Evolutionary conservation across 2,329 filamentous ascomycete species (phyloP).

Genomic region (Plenodomus tracheiphilus): DNA sequence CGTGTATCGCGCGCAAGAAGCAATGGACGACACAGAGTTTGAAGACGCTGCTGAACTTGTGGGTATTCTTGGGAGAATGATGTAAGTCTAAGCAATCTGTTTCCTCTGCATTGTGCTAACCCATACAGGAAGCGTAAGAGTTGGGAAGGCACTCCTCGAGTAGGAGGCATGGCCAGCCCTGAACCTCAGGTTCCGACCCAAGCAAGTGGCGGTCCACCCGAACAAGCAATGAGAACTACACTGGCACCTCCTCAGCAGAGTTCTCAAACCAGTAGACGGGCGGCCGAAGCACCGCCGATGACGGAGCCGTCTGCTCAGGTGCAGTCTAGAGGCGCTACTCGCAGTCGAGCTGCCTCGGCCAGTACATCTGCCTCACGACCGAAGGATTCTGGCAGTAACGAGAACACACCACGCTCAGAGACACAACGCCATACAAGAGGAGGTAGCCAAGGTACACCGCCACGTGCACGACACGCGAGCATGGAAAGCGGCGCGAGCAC

Average conservation of each 20-base stretch:
- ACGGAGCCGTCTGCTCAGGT: conserved; percentile 21
- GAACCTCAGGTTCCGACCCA: conserved; percentile 26
- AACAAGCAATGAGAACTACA: conserved; percentile 9
- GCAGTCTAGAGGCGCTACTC: conserved; percentile 19
- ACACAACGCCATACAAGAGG: conserved; percentile 27
- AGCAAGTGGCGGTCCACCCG: conserved; percentile 11
- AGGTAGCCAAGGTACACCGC: conserved; percentile 39
- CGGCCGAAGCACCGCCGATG: conserved; percentile 32
- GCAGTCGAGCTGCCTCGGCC: conserved; percentile 36
- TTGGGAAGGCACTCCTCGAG: conserved; percentile 43
- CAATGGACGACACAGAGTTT: conserved; percentile 95
- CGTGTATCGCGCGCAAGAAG: conserved; percentile 87
- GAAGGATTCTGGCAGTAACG: conserved; percentile 25
- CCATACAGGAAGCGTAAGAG: conserved; percentile 57
- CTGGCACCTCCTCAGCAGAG: conserved; percentile 22
- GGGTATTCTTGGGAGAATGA: conserved; percentile 82
- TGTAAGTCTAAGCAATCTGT: conserved; percentile 43
- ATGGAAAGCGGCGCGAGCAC: conserved; percentile 37
- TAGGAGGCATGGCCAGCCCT: conserved; percentile 37
- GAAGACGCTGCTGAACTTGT: conserved; percentile 88
- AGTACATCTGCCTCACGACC: conserved; percentile 27
- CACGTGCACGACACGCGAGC: conserved; percentile 34
- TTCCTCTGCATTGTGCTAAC: not conserved
- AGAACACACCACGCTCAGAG: conserved; percentile 31
- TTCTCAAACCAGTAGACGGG: conserved; percentile 26